phyloP scores from a whole-genome alignment of 1,284 basidiomycete species.

The Ganoderma lucidum region DNA sequence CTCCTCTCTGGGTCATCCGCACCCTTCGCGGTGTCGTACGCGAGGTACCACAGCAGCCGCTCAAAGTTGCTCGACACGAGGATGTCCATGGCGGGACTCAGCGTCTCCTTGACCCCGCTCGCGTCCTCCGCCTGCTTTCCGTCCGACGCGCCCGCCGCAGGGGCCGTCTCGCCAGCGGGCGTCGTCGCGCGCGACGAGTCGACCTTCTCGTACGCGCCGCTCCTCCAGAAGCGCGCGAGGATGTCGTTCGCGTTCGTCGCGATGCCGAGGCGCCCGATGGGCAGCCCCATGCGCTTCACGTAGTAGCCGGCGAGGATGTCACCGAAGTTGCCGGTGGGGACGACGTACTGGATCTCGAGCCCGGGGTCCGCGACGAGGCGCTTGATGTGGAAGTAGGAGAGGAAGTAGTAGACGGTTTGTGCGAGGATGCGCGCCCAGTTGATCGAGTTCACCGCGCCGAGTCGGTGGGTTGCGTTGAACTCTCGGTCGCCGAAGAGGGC shows the following conservation, averaged over 20 bases:
- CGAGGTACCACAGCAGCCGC: constrained; percentile 95
- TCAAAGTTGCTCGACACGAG: constrained; percentile 99
- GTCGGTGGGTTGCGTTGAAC: constrained; percentile 90
- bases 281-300: constrained; percentile 96
- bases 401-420: constrained; percentile 99
- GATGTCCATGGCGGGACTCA: constrained; percentile 99
- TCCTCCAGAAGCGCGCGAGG: constrained; percentile 94
- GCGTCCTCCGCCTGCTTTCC: constrained; percentile 68
- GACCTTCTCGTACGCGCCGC: constrained; percentile 91
- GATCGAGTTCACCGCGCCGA: constrained; percentile 98
- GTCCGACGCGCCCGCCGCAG: constrained; percentile 58
- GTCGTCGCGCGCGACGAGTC: constrained; percentile 50
- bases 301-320: constrained; percentile 98
- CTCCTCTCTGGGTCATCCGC: constrained; percentile 41
- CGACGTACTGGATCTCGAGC: constrained; percentile 84
- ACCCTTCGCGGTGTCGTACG: constrained; percentile 68
- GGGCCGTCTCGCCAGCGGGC: background rate
- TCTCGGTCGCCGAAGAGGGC: constrained; percentile 87
- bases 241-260: constrained; percentile 99
- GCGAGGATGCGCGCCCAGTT: constrained; percentile 99
- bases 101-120: constrained; percentile 87
- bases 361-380: constrained; percentile 53
- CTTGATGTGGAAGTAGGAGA: constrained; percentile 84
- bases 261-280: constrained; percentile 84
- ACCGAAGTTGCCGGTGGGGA: constrained; percentile 99